phyloP scores from a whole-genome alignment of 257 asterid genomes.

The Linaria vulgaris region DNA sequence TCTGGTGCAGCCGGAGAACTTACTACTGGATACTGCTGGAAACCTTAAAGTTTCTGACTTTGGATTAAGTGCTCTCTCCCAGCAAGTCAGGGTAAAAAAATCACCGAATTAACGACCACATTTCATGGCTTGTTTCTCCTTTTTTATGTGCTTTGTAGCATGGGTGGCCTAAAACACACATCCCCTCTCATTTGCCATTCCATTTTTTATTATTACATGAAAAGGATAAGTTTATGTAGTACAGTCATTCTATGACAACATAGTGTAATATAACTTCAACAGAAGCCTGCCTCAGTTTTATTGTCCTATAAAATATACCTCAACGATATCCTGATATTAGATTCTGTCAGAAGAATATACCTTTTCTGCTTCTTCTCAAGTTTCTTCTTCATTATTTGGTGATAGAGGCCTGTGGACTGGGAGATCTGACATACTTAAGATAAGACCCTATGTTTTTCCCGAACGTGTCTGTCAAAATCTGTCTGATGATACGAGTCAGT shows the following conservation, averaged over 20 bases:
- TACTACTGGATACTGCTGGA: conserved; percentile 76
- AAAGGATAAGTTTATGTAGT: background rate
- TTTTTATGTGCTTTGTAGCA: too few species aligned
- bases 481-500: background rate
- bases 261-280: background rate
- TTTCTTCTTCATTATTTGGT: background rate
- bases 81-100: conserved; percentile 81
- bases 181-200: too few species aligned
- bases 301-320: background rate
- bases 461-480: background rate
- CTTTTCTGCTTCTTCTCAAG: background rate
- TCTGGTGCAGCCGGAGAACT: conserved; percentile 74
- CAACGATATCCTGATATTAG: background rate
- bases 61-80: conserved; percentile 95
- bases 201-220: too few species aligned
- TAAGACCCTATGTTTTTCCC: background rate
- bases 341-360: background rate
- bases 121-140: too few species aligned
- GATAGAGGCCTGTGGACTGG: background rate
- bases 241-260: background rate
- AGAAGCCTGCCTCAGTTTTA: background rate
- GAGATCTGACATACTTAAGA: too few species aligned
- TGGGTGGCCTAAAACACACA: too few species aligned
- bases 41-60: conserved; percentile 92
- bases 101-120: conserved; percentile 6